phyloP scores from a whole-genome alignment of 148 eudicot species.

The Nepenthes gracilis region DNA sequence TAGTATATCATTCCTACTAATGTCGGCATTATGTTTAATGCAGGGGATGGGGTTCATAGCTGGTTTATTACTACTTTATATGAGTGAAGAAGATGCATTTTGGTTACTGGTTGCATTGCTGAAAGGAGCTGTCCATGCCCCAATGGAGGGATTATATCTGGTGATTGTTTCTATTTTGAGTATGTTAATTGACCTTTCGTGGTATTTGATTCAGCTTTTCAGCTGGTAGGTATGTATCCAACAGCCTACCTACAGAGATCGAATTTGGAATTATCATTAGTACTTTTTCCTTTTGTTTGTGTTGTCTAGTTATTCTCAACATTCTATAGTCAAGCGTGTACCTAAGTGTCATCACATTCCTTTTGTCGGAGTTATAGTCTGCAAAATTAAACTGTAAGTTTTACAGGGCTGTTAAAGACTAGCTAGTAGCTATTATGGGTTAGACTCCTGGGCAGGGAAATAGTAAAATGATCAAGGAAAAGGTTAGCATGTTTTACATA shows the following conservation, averaged over 20 bases:
- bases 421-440: too few species aligned
- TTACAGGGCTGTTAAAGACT: too few species aligned
- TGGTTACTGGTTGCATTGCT: conserved; percentile 91
- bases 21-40: conserved; percentile 10
- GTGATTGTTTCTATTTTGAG: conserved; percentile 23
- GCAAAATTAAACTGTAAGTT: too few species aligned
- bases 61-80: conserved; percentile 89
- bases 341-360: too few species aligned
- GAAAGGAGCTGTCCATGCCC: conserved; percentile 97
- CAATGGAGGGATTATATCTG: conserved; percentile 97
- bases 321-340: too few species aligned
- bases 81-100: conserved; percentile 99
- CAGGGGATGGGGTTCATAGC: conserved; percentile 99
- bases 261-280: background rate
- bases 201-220: too few species aligned
- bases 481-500: too few species aligned
- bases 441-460: too few species aligned
- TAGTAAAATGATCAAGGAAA: too few species aligned
- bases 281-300: background rate
- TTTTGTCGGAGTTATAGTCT: too few species aligned
- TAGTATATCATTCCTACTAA: background rate
- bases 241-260: background rate
- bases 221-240: too few species aligned
- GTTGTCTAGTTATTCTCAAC: too few species aligned
- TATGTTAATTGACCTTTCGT: background rate